Evolutionary conservation across 192 early-diverging fungal species (phyloP), one percentile per base, ranked within the genome.

Genomic region (Linnemannia elongata): DNA sequence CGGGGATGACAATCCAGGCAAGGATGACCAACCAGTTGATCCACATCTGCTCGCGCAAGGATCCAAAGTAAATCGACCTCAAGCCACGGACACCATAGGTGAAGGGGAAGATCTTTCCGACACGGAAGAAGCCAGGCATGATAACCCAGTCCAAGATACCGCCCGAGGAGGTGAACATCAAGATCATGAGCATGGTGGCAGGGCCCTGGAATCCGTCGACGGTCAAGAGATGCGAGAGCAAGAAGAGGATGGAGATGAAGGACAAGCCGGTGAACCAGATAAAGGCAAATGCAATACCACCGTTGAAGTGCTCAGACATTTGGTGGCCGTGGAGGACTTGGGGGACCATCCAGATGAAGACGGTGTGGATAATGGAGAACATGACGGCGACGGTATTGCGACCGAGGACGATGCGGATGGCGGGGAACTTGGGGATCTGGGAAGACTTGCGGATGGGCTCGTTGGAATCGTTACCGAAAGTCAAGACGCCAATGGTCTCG

Each of bases 291-390:
- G 85, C 85, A 15, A 81, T 74, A 3, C 85, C 85, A 24, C 66
- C 85, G 57, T 81, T 87, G 72, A 55, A 87, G 66, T 87, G 70
- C 4, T 77, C 76, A 6, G 79, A 81, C 79, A 87, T 81, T 42
- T 87, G 85, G 45, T 81, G 79, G 10, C 80, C 76, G 49, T 68
- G 49, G 70, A 87, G 33, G 36, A 87, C 79, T n/a, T 87, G 85
- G 6, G 85, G 85, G 15, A 81, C 85, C 85, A 87, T 87, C 85
- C 85, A 87, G 76, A 87, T 87, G 39, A 78, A 69, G 54, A 87
- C 70, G 6, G 80, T 81, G 72, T 87, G 85, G 30, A 87, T 15
- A 13, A 81, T 41, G 0, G 85, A 87, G 72, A 87, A 87, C 72
- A 87, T 44, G 44, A 78, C n/a, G 2, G 79, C 75, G 30, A 87